Conservation (phyloP, 2,329 filamentous ascomycete genomes). For the Hirsutella thompsonii region DNA sequence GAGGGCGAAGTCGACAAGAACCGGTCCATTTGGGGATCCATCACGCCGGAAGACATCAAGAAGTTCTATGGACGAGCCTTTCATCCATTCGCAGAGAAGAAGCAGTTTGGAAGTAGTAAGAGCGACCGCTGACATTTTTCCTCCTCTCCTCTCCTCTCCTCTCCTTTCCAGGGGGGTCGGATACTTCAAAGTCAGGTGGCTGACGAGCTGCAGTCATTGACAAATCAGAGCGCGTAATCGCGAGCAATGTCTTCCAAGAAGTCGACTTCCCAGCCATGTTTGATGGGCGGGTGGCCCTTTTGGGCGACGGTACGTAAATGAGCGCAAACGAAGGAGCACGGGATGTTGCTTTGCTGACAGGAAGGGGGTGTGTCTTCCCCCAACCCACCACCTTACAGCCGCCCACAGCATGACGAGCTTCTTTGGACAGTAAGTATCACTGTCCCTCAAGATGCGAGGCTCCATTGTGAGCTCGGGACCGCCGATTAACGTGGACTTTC, state of each 20-base stretch:
- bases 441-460: neutral
- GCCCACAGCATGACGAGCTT: conserved; percentile 10
- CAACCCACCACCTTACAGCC: conserved; percentile 3
- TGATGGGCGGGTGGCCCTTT: conserved; percentile 7
- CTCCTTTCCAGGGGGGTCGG: neutral
- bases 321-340: neutral
- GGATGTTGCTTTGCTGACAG: neutral
- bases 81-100: conserved; percentile 9
- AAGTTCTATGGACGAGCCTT: conserved; percentile 6
- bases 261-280: conserved; percentile 8
- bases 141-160: neutral
- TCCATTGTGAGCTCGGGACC: neutral
- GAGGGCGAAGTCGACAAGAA: conserved; percentile 5
- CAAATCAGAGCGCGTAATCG: conserved; percentile 8
- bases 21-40: conserved; percentile 8
- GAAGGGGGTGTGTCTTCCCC: neutral
- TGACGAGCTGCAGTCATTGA: conserved; percentile 5
- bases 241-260: conserved; percentile 9
- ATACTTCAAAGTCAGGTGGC: neutral
- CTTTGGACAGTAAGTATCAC: conserved; percentile 7
- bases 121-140: neutral
- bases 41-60: conserved; percentile 6
- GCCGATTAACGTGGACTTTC: neutral
- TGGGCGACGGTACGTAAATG: conserved; percentile 7
- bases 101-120: conserved; percentile 5